Evolutionary conservation across 352 stramenopile genomes (phyloP).

Genomic region (Bremia lactucae): DNA sequence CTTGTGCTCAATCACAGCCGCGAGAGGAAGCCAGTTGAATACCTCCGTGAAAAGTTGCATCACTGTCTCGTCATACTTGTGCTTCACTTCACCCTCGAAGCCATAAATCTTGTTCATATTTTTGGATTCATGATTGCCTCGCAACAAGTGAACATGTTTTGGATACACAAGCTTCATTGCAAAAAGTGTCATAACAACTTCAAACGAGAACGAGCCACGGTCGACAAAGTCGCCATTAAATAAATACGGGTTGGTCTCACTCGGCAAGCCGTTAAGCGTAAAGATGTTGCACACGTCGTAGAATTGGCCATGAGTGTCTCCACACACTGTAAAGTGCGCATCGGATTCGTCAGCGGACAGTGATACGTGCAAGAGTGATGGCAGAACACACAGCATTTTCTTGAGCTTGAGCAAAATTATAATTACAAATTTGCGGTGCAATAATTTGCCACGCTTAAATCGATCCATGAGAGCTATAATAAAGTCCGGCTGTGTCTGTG

Average conservation of each 20-base stretch:
- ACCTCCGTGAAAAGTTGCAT: slow-evolving; percentile 99
- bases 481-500: slow-evolving; percentile 72
- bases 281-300: slow-evolving; percentile 99
- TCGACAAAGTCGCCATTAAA: slow-evolving; percentile 99
- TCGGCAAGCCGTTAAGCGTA: slow-evolving; percentile 93
- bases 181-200: slow-evolving; percentile 97
- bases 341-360: slow-evolving; percentile 36
- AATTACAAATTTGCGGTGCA: slow-evolving; percentile 97
- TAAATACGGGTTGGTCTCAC: slow-evolving; percentile 93
- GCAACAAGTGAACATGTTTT: slow-evolving; percentile 87
- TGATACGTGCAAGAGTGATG: slow-evolving; percentile 85
- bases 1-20: slow-evolving; percentile 88
- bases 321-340: slow-evolving; percentile 91
- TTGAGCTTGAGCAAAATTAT: slow-evolving; percentile 92
- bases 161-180: slow-evolving; percentile 94
- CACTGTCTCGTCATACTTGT: slow-evolving; percentile 99
- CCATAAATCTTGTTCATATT: slow-evolving; percentile 99
- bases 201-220: slow-evolving; percentile 95
- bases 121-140: slow-evolving; percentile 98
- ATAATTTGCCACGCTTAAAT: slow-evolving; percentile 95
- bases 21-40: slow-evolving; percentile 95
- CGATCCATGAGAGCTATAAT: slow-evolving; percentile 88
- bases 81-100: slow-evolving; percentile 98
- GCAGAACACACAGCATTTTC: slow-evolving; percentile 80
- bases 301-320: slow-evolving; percentile 99